Evolutionary conservation across 2,329 filamentous ascomycete genomes (phyloP).

Genomic region (Zalaria obscura): DNA sequence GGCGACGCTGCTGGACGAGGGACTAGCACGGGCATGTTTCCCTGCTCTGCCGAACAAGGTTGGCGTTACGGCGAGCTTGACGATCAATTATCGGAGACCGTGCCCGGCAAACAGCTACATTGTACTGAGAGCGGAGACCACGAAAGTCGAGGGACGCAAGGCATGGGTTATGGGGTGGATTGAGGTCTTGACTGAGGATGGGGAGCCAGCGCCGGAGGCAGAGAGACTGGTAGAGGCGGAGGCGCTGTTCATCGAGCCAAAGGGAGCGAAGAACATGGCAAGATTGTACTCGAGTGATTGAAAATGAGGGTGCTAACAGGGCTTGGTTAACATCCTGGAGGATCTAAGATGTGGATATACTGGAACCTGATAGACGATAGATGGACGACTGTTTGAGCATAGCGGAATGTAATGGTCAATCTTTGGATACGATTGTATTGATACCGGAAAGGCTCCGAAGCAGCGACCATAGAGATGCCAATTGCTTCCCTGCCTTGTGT

Average conservation of each 20-base stretch:
- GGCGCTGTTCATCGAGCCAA: slow-evolving; percentile 80
- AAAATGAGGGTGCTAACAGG: too few relatives aligned
- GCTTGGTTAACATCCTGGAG: too few relatives aligned
- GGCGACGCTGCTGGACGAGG: slow-evolving; percentile 87
- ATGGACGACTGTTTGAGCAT: too few relatives aligned
- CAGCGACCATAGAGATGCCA: too few relatives aligned
- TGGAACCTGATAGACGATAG: too few relatives aligned
- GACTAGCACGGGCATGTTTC: slow-evolving; percentile 77
- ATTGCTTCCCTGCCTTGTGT: too few relatives aligned
- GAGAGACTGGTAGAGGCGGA: slow-evolving; percentile 67
- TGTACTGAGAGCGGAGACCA: slow-evolving; percentile 65
- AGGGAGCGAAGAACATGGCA: slow-evolving; percentile 48
- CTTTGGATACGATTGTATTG: too few relatives aligned
- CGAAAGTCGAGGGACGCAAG: slow-evolving; percentile 80
- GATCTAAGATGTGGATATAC: too few relatives aligned
- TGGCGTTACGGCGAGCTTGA: slow-evolving; percentile 75
- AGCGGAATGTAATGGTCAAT: too few relatives aligned
- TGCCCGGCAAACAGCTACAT: slow-evolving; percentile 62
- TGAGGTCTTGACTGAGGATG: slow-evolving; percentile 52
- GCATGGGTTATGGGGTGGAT: slow-evolving; percentile 84
- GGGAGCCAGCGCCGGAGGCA: slow-evolving; percentile 21
- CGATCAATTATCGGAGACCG: slow-evolving; percentile 67
- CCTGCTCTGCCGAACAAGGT: slow-evolving; percentile 74
- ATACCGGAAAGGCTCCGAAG: too few relatives aligned
- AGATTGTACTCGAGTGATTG: slow-evolving; percentile 7